Evolutionary conservation across 345 rosid genomes (phyloP), one percentile per base, ranked within the genome.

Genomic region (Acer negundo): DNA sequence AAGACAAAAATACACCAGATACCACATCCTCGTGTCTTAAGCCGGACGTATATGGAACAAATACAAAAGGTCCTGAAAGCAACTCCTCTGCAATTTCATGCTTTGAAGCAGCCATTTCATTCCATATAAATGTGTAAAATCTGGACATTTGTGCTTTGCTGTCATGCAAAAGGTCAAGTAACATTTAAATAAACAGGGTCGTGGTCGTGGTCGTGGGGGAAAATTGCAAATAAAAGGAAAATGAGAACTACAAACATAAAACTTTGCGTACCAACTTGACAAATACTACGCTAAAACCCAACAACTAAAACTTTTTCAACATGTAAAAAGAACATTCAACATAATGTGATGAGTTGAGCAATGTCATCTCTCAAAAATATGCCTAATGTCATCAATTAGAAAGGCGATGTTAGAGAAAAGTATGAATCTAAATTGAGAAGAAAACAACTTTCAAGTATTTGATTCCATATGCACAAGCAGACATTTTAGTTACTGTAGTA

Each of bases 121-220:
- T 87, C 96, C 93, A 88, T 73, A 96, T 81, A 82, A 81, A 91
- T 67, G 88, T 74, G 85, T 96, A 96, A 31, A 94, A 87, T 81
- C 85, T 90, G 70, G 97, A 84, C 87, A 96, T 90, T 82, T 92
- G 90, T 66, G 87, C 84, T 62, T 90, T 75, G 75, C 99, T 96
- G 97, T 75, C 80, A 82, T 28, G 77, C 47, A 11, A 75, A 85
- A 82, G 80, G 79, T 20, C 19, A 67, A 51, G 38, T 63, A n/a
- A 1, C 69, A 83, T 70, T 78, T 75, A 62, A 62, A 31, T 58
- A 22, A 65, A 23, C 5, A 28, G 42, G 63, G 40, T 64, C 26
- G 55, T 17, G 28, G 58, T n/a, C 5, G 22, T 31, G 63, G 40
- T 64, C 26, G 55, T 17, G 28, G 58, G 16, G 53, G 35, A 22